Percentiles rank a stretch among this genome's conserved stretches.
Conservation (phyloP, 2,329 filamentous ascomycete genomes). For the Fusarium kyushuense region DNA sequence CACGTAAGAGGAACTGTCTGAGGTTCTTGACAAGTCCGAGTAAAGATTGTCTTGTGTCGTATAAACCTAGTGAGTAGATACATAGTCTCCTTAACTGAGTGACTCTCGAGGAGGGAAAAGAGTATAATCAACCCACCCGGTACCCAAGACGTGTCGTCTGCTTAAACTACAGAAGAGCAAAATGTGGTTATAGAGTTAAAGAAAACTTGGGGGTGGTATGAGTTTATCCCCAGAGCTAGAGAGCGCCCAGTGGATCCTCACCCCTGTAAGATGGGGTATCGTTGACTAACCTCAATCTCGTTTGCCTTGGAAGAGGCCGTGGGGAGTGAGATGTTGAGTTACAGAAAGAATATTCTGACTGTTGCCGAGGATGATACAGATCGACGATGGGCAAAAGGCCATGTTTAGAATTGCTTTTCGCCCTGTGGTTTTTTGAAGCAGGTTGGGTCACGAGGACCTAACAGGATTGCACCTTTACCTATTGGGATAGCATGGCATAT, state of each 20-base stretch:
- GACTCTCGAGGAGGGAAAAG: constrained; percentile 2
- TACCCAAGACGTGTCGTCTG: constrained; percentile 15
- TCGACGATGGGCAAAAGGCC: constrained; percentile 25
- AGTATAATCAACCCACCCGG: constrained; percentile 16
- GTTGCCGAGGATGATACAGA: constrained; percentile 6
- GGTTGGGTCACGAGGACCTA: constrained; percentile 24
- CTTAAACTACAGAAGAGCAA: constrained; percentile 21
- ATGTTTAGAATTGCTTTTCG: constrained; percentile 29
- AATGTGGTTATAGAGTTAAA: constrained; percentile 19
- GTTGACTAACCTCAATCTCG: constrained; percentile 44
- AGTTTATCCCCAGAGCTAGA: constrained; percentile 39
- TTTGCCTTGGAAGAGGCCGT: constrained; percentile 41
- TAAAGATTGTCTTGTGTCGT: neutral
- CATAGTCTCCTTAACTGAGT: too few relatives aligned
- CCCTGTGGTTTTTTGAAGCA: constrained; percentile 35
- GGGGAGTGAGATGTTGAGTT: constrained; percentile 27
- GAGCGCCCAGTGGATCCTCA: constrained; percentile 1
- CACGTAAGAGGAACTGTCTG: constrained; percentile 44
- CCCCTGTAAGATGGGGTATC: constrained; percentile 28
- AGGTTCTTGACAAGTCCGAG: constrained; percentile 13
- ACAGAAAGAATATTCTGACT: neutral
- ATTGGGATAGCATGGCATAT: neutral
- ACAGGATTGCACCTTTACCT: constrained; percentile 8
- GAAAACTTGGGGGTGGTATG: constrained; percentile 36
- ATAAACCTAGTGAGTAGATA: neutral